Evolutionary conservation across 345 rosid genomes (phyloP), one percentile per base, ranked within the genome.

Genomic region (Brassica nigra): DNA sequence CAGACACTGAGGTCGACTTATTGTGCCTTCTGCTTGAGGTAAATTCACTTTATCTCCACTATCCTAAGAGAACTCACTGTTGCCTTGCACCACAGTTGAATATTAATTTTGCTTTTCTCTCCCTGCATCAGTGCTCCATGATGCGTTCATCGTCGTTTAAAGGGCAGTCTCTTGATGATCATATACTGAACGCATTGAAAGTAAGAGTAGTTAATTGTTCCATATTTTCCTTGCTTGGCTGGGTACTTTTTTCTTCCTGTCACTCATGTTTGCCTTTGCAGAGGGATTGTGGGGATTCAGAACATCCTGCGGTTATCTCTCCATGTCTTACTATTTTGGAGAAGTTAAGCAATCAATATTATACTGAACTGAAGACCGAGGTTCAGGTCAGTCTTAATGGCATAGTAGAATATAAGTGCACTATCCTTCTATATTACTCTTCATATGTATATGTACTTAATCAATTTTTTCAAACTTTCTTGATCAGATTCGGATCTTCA

Each of bases 21-120:
- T 76, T 95, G 70, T 93, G 97, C 85, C 83, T 90, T 85, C 85
- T 95, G 78, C 82, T 95, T 87, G 97, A 93, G 92, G 97, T 95
- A 80, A 86, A 64, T 54, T 54, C 15, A 37, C 68, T 27, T 71
- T n/a, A 34, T 63, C 66, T 68, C 79, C 28, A 66, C 20, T 30
- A 59, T 31, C 70, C 4, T 55, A 31, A 28, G 59, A 70, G 47
- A 44, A 37, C 31, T 23, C 70, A 2, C n/a, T 20, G 39, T 31
- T 28, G 47, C 47, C 64, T 80, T 63, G 44, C 52, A 10, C 69
- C 30, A 18, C 52, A 14, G 52, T 70, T 18, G 18, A 18, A 18
- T 69, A 76, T 76, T 34, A 49, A 28, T 73, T 74, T 81, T 81
- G 28, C 63, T 6, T 83, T 62, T 47, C 16, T 76, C 58, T 81